A percentile compares a stretch with the other conserved stretches of the same genome.
phyloP scores from a whole-genome alignment of 306 rosid species.

The Nissolia schottii region DNA sequence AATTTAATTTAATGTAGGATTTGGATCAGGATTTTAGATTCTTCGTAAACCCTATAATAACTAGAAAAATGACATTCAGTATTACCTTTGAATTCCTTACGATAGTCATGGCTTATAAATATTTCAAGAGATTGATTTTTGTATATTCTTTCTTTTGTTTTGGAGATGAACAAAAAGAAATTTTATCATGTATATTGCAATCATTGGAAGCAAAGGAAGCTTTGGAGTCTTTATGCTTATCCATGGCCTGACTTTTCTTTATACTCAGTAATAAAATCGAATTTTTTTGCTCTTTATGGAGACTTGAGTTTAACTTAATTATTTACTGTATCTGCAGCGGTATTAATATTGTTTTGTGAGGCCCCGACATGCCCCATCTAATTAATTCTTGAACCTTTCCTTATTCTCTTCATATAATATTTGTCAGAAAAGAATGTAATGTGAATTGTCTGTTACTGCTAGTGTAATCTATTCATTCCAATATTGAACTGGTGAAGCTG shows the following conservation, averaged over 20 bases:
- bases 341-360: slow-evolving; percentile 9
- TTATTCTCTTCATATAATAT: background rate
- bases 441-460: background rate
- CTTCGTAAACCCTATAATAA: background rate
- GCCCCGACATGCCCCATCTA: background rate
- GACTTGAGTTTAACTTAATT: background rate
- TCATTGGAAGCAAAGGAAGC: background rate
- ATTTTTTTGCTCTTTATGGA: background rate
- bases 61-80: background rate
- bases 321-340: background rate
- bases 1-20: background rate
- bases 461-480: background rate
- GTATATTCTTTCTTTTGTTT: background rate
- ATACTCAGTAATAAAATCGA: background rate
- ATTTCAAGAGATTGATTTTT: background rate
- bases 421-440: background rate
- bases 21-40: background rate
- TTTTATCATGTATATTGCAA: background rate
- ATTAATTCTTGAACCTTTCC: background rate
- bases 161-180: background rate
- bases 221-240: background rate
- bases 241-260: background rate
- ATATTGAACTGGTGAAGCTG: background rate
- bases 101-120: background rate
- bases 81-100: background rate